Evolutionary conservation across 768 basidiomycete species (phyloP), one percentile per base, ranked within the genome.

Genomic region (Peribolospora baueri): DNA sequence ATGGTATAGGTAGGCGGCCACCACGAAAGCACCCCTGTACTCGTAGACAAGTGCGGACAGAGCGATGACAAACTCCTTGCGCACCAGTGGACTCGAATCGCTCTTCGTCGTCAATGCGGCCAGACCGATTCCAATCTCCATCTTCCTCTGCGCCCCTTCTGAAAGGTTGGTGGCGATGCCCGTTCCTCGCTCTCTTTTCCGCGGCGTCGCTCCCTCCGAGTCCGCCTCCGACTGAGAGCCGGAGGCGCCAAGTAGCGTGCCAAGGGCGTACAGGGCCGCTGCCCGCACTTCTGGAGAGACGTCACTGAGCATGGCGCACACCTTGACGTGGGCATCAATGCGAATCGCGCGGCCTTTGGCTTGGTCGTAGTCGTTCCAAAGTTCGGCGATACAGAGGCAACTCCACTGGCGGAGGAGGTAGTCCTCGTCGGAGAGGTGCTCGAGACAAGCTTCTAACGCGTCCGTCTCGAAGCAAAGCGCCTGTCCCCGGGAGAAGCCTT

Each of bases 1-100:
- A 79, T 84, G 84, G 65, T 93, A 90, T 7, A 86, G 70, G 90
- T 91, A 97, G 1, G 91, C 88, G 58, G 91, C 93, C 45, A 88
- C 78, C 50, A 91, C 84, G 61, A 97, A 87, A 70, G 84, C 84
- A 5, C 91, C 93, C 55, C 87, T 72, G 85, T 90, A 95, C 66
- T 97, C 91, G 66, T 87, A 83, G 43, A 90, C 88, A 25, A 97
- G 71, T 62, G 84, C 86, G 63, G 85, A 88, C 55, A 97, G 78
- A 45, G 97, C 74, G 45, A 95, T 76, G 42, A 95, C 72, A 25
- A 95, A 72, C 66, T 97, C 93, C 68, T 93, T 93, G 56, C 91
- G 73, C 8, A 90, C 91, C 80, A 93, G 84, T 0, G 93, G 91
- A 56, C 84, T 86, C 1, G 86, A 93, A 65, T 98, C 93, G 54